These are phyloP conservation scores for Ochromonadaceae sp. DNA, from an alignment of 352 stramenopile genomes.

Conservation along the genomic window DNA sequence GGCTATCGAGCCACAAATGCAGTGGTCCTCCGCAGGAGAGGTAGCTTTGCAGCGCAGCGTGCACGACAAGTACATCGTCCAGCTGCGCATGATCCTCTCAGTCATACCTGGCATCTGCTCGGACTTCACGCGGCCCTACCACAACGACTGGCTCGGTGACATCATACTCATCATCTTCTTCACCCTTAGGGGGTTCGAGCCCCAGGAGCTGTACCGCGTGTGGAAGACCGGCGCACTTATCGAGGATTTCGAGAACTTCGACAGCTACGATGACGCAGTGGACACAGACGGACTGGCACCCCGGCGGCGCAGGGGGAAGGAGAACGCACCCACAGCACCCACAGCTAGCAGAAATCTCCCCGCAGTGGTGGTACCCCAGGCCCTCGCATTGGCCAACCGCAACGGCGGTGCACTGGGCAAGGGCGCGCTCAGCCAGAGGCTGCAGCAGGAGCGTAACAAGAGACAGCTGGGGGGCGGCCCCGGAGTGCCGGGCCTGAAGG, in stretches of 20 bases:
- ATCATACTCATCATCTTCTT: constrained; percentile 6
- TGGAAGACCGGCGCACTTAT: constrained; percentile 1
- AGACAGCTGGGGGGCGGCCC: too few relatives aligned
- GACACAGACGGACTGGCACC: neutral
- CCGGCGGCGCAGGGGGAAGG: too few relatives aligned
- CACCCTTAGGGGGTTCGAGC: neutral
- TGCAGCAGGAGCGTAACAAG: neutral
- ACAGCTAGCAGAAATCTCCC: too few relatives aligned
- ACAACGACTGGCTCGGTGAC: constrained; percentile 10
- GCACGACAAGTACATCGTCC: constrained; percentile 9
- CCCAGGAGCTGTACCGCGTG: neutral
- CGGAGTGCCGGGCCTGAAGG: too few relatives aligned
- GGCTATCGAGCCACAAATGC: neutral
- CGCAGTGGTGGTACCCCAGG: neutral
- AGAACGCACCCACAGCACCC: too few relatives aligned
- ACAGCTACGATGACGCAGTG: neutral
- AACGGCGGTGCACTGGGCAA: neutral
- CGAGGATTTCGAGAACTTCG: neutral
- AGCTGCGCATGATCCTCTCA: neutral
- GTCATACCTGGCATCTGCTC: neutral
- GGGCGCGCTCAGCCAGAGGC: neutral
- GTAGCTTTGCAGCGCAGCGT: neutral
- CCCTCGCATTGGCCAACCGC: neutral
- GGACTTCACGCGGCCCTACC: neutral
- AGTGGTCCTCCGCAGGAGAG: neutral